Conservation (phyloP, 495 filamentous ascomycete species). For the Sporormia fimetaria region DNA sequence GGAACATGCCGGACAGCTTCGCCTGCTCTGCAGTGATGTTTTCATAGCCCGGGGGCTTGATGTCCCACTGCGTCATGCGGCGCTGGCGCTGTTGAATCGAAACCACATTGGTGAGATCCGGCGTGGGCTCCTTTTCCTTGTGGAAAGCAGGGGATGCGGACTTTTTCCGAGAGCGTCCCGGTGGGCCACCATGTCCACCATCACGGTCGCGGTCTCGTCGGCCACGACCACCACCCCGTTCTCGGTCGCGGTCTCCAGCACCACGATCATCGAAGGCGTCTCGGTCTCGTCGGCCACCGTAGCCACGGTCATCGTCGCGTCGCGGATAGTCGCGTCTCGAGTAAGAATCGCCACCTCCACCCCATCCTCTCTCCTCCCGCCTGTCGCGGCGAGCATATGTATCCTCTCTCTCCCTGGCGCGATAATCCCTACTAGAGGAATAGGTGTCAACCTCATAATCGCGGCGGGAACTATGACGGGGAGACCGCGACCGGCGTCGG, state of each 20-base stretch:
- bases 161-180: slow-evolving; percentile 47
- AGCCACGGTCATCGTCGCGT: slow-evolving; percentile 23
- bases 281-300: slow-evolving; percentile 32
- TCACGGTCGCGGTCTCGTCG: slow-evolving; percentile 37
- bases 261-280: slow-evolving; percentile 56
- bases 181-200: slow-evolving; percentile 41
- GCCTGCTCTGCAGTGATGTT: slow-evolving; percentile 98
- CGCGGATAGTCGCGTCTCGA: slow-evolving; percentile 15
- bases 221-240: slow-evolving; percentile 12
- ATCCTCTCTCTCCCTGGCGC: slow-evolving; percentile 84
- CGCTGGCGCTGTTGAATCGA: slow-evolving; percentile 73
- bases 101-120: slow-evolving; percentile 77
- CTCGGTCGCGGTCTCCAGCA: slow-evolving; percentile 36
- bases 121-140: slow-evolving; percentile 88
- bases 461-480: slow-evolving; percentile 47
- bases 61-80: slow-evolving; percentile 95
- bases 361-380: slow-evolving; percentile 26
- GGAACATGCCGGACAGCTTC: slow-evolving; percentile 99
- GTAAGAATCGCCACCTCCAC: slow-evolving; percentile 28
- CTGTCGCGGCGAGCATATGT: slow-evolving; percentile 58
- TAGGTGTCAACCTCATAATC: slow-evolving; percentile 76
- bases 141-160: slow-evolving; percentile 62
- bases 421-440: slow-evolving; percentile 78
- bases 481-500: slow-evolving; percentile 65
- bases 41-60: slow-evolving; percentile 96